Conservation (phyloP, 2,329 filamentous ascomycete species). For the Parastagonospora nodorum region DNA sequence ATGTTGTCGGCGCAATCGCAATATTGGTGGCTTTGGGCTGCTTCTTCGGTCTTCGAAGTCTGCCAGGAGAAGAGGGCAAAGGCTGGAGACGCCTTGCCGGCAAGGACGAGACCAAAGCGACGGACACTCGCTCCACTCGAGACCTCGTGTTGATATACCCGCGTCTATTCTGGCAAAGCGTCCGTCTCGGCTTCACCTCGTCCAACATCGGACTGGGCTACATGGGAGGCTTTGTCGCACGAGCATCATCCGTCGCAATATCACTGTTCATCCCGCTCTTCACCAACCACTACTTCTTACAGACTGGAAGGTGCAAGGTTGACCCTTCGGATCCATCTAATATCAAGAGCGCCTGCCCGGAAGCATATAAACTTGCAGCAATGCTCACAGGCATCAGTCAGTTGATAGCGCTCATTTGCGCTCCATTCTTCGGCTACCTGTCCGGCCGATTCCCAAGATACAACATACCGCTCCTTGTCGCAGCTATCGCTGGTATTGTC, state of each 20-base stretch:
- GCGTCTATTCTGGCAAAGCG: slow-evolving; percentile 47
- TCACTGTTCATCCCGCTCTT: slow-evolving; percentile 93
- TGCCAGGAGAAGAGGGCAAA: slow-evolving; percentile 78
- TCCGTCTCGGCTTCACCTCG: slow-evolving; percentile 71
- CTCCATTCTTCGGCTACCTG: slow-evolving; percentile 84
- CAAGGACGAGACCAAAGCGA: slow-evolving; percentile 26
- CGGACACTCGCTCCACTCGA: slow-evolving; percentile 42
- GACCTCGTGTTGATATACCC: slow-evolving; percentile 64
- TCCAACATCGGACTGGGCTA: slow-evolving; percentile 84
- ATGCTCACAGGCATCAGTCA: slow-evolving; percentile 90
- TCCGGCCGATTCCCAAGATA: slow-evolving; percentile 68
- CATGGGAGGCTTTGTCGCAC: slow-evolving; percentile 89
- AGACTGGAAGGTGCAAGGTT: slow-evolving; percentile 74
- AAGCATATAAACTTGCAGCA: slow-evolving; percentile 86
- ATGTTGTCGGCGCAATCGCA: slow-evolving; percentile 77
- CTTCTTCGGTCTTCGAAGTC: slow-evolving; percentile 72
- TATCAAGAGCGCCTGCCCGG: slow-evolving; percentile 81
- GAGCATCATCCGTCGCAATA: slow-evolving; percentile 92
- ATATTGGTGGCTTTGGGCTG: slow-evolving; percentile 75
- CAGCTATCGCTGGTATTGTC: slow-evolving; percentile 73
- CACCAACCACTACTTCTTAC: slow-evolving; percentile 88
- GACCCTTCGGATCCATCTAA: slow-evolving; percentile 56
- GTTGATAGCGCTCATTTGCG: slow-evolving; percentile 80
- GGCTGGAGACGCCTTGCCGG: slow-evolving; percentile 59
- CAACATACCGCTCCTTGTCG: slow-evolving; percentile 75